These are phyloP conservation scores for Trichoderma gamsii DNA, from an alignment of 495 filamentous ascomycete species.

Conservation along the genomic window DNA sequence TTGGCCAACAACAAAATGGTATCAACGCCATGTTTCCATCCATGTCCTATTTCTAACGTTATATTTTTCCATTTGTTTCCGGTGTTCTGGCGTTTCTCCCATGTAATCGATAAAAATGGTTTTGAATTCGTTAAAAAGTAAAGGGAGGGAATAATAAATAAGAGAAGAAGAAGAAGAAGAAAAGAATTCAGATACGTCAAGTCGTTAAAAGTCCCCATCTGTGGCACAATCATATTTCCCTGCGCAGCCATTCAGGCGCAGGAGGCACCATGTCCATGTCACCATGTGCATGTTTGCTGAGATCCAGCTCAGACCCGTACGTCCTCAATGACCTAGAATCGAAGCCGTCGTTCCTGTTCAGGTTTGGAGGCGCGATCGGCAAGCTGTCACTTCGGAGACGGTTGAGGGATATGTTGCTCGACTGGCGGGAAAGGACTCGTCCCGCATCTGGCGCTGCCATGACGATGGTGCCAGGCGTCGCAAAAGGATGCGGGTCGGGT, in stretches of 20 bases:
- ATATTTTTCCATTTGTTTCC: constrained; percentile 7
- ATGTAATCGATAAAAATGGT: not conserved
- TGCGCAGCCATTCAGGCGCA: constrained; percentile 5
- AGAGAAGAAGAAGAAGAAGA: not conserved
- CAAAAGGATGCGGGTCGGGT: constrained; percentile 61
- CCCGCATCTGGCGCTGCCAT: constrained; percentile 65
- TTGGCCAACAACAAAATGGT: constrained; percentile 8
- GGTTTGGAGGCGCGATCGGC: constrained; percentile 46
- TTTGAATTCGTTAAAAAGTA: not conserved
- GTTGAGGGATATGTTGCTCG: constrained; percentile 48
- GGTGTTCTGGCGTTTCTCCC: not conserved
- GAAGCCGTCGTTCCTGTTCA: constrained; percentile 45
- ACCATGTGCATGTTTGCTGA: not conserved
- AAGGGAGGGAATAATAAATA: not conserved
- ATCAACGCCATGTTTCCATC: constrained; percentile 8
- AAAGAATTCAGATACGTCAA: not conserved
- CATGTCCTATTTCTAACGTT: constrained; percentile 4
- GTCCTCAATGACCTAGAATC: constrained; percentile 18
- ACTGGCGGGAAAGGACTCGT: constrained; percentile 55
- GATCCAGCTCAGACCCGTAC: constrained; percentile 1
- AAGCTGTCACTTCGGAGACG: constrained; percentile 64
- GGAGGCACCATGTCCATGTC: not conserved
- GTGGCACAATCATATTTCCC: not conserved
- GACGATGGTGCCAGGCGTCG: constrained; percentile 63
- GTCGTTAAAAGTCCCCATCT: not conserved